phyloP scores from a whole-genome alignment of 2,329 filamentous ascomycete species.

The Lachnellula hyalina region DNA sequence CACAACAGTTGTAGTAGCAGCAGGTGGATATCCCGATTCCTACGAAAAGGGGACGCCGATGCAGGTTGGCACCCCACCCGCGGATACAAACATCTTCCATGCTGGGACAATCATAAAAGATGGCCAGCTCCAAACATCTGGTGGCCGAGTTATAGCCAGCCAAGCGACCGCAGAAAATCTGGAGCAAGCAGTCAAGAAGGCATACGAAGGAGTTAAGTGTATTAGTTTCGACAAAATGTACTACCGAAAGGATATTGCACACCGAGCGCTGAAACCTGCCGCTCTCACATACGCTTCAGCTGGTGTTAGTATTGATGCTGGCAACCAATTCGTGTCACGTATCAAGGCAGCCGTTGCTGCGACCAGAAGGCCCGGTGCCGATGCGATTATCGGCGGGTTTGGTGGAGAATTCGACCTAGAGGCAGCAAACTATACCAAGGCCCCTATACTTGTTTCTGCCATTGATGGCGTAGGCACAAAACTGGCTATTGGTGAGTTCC shows the following conservation, averaged over 20 bases:
- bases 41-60: slow-evolving; percentile 74
- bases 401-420: slow-evolving; percentile 80
- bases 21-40: slow-evolving; percentile 81
- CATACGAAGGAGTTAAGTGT: slow-evolving; percentile 57
- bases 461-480: slow-evolving; percentile 98
- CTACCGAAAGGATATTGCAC: slow-evolving; percentile 86
- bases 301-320: slow-evolving; percentile 90
- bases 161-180: slow-evolving; percentile 73
- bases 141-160: slow-evolving; percentile 90
- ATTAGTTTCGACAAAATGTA: slow-evolving; percentile 61
- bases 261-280: slow-evolving; percentile 57
- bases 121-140: slow-evolving; percentile 65
- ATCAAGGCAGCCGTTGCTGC: slow-evolving; percentile 89
- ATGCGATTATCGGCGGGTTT: slow-evolving; percentile 92
- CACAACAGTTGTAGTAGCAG: slow-evolving; percentile 89
- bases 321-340: slow-evolving; percentile 84
- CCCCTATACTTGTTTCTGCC: slow-evolving; percentile 82
- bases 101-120: slow-evolving; percentile 72
- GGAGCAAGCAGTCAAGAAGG: slow-evolving; percentile 75
- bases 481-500: slow-evolving; percentile 63
- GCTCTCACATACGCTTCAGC: slow-evolving; percentile 86
- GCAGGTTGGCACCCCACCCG: slow-evolving; percentile 41
- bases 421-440: slow-evolving; percentile 65
- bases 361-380: slow-evolving; percentile 79
- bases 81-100: slow-evolving; percentile 76